Evolutionary conservation across 2,329 filamentous ascomycete species (phyloP), one percentile per base, ranked within the genome.

Genomic region (Ceratocystis lukuohia): DNA sequence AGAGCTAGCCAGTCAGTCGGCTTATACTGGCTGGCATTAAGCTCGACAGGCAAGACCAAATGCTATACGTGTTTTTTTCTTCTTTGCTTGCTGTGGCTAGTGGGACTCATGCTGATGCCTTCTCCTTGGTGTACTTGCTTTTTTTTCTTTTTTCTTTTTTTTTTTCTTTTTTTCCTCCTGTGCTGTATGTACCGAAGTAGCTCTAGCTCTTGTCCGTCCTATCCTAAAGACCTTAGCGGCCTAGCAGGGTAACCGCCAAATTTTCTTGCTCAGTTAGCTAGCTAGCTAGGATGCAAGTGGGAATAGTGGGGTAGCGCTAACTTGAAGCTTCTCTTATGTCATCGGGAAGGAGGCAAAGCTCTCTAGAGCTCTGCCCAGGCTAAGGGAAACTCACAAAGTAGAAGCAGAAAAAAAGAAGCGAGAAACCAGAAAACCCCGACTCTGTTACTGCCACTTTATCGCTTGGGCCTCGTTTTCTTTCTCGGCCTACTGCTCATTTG

Each of bases 331-430:
- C 48, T 30, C 53, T 57, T 30, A 57, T 57, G 56, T 33, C 56
- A 59, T 59, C 56, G 56, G 56, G 56, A 59, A 59, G 56, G 56
- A 59, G 56, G 56, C 56, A 30, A 59, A 59, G 56, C 56, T 59
- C 56, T 59, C 37, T 8, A n/a, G 33, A 59, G 56, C 56, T 20
- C 56, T 33, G 56, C 56, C 5, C 25, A 45, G 25, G 22, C 30
- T 17, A 15, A 45, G 33, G 20, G 30, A 61, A 6, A 15, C 10
- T 15, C 12, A 5, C 17, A 4, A 61, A 44, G 44, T 22, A 45
- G 3, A 28, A 7, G 30, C 5, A 59, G 10, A 17, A 28, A 59
- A 30, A 61, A 61, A 61, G 25, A 61, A 61, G 33, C 33, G 15
- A 61, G 37, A 61, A 61, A 61, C 20, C 1, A 53, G 10, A 53